phyloP scores from a whole-genome alignment of 2,329 filamentous ascomycete species.

The Penicillium brasilianum region DNA sequence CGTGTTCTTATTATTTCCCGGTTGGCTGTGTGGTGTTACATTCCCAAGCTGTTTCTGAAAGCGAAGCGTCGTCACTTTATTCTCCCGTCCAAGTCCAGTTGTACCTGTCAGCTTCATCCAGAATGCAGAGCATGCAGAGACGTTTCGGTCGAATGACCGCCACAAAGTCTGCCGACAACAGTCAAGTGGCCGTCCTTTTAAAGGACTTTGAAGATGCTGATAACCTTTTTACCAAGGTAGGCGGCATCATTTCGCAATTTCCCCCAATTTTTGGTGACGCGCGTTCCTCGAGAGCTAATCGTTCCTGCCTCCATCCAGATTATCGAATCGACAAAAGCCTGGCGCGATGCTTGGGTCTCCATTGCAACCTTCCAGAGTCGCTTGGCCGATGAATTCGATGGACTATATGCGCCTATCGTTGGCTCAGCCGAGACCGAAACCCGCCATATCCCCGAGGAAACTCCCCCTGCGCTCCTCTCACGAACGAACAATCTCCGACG shows the following conservation, averaged over 20 bases:
- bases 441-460: slow-evolving; percentile 62
- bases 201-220: slow-evolving; percentile 83
- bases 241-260: slow-evolving; percentile 27
- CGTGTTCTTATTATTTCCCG: slow-evolving; percentile 1
- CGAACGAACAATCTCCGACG: slow-evolving; percentile 69
- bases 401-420: slow-evolving; percentile 76
- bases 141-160: slow-evolving; percentile 72
- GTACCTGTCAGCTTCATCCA: slow-evolving; percentile 16
- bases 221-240: slow-evolving; percentile 72
- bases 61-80: background rate
- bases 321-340: slow-evolving; percentile 74
- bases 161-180: slow-evolving; percentile 74
- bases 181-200: slow-evolving; percentile 74
- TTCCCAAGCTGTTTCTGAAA: background rate
- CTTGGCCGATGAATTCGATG: slow-evolving; percentile 70
- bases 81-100: background rate
- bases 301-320: slow-evolving; percentile 57
- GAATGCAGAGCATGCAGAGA: slow-evolving; percentile 64
- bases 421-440: slow-evolving; percentile 65
- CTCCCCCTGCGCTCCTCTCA: slow-evolving; percentile 66
- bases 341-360: slow-evolving; percentile 78
- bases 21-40: background rate
- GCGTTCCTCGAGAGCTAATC: slow-evolving; percentile 5
- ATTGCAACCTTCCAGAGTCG: slow-evolving; percentile 72
- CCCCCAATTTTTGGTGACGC: slow-evolving; percentile 14